A percentile compares a stretch with the other conserved stretches of the same genome.
phyloP scores from a whole-genome alignment of 345 rosid species.

The Alliaria petiolata region DNA sequence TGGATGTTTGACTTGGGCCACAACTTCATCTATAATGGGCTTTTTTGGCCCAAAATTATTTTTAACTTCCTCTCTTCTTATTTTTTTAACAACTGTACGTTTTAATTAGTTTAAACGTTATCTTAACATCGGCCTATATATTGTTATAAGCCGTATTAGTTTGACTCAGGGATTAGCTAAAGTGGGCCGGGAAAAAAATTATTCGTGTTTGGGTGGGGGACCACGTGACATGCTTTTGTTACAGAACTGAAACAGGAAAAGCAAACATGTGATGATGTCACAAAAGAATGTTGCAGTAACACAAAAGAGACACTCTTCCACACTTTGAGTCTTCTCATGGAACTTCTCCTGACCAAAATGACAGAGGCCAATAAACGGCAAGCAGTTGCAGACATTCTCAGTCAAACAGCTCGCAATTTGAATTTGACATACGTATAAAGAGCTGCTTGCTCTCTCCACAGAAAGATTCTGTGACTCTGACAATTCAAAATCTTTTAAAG shows the following conservation, averaged over 20 bases:
- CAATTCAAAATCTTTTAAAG: neutral
- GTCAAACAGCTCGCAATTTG: neutral
- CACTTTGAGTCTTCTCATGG: conserved; percentile 7
- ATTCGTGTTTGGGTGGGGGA: neutral
- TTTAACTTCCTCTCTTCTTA: too few species aligned
- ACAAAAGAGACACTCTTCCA: neutral
- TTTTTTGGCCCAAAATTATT: neutral
- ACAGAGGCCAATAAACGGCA: conserved; percentile 5
- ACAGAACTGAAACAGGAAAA: neutral
- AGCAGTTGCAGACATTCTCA: conserved; percentile 4
- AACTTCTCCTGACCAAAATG: neutral
- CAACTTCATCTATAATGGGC: neutral
- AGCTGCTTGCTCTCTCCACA: neutral
- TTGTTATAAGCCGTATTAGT: neutral
- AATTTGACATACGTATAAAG: neutral
- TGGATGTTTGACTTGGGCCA: neutral
- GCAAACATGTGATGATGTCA: conserved; percentile 18
- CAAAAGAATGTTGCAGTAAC: conserved; percentile 15
- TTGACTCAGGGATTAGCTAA: neutral
- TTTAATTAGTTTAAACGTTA: too few species aligned
- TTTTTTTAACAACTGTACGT: too few species aligned
- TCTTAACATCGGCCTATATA: too few species aligned
- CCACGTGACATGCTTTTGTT: neutral
- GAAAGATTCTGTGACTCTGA: conserved; percentile 4
- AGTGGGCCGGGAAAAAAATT: neutral